phyloP scores from a whole-genome alignment of 106 monocot genomes.

The Cymbidium sinense region DNA sequence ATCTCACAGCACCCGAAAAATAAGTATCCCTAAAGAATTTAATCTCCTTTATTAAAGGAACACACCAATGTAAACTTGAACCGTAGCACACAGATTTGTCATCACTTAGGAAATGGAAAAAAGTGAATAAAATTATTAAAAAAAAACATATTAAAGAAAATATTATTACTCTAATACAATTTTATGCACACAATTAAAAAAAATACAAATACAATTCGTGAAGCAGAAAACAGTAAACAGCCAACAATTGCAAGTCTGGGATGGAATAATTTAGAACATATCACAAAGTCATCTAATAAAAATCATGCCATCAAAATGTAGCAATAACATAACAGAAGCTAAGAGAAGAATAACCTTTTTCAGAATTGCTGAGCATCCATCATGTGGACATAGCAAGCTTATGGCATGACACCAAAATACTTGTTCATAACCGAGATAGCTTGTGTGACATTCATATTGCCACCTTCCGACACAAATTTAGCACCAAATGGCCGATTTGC shows the following conservation, averaged over 20 bases:
- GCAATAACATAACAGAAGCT: background rate
- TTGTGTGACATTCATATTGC: background rate
- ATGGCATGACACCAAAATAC: background rate
- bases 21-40: too few relatives aligned
- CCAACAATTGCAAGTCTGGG: background rate
- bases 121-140: too few relatives aligned
- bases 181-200: too few relatives aligned
- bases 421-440: background rate
- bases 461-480: slow-evolving; percentile 6
- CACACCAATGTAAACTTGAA: too few relatives aligned
- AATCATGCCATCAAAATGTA: background rate
- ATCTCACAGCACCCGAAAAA: too few relatives aligned
- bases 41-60: background rate
- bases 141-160: too few relatives aligned
- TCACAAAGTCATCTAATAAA: background rate
- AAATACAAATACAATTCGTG: too few relatives aligned
- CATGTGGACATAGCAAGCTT: background rate
- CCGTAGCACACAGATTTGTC: too few relatives aligned
- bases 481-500: slow-evolving; percentile 23
- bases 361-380: background rate
- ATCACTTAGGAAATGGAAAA: too few relatives aligned
- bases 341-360: background rate
- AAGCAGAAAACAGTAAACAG: too few relatives aligned
- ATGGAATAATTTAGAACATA: background rate
- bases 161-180: too few relatives aligned